Evolutionary conservation across 1,139 yeast genomes (phyloP), one percentile per base, ranked within the genome.

Genomic region (Petasospora fabianii): DNA sequence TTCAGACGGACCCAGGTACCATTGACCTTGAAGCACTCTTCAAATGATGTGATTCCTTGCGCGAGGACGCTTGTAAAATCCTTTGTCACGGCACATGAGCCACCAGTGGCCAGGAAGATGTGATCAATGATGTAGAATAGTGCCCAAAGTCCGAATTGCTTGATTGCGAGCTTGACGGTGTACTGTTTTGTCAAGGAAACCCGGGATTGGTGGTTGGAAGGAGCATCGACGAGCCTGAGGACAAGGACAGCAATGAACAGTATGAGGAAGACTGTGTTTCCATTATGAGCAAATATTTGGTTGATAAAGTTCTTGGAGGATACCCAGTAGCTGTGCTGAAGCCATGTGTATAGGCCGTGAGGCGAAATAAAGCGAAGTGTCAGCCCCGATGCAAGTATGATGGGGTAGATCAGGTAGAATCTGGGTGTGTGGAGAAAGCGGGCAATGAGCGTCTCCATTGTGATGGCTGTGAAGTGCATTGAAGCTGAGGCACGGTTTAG

Each of bases 91-190:
- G 42, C 27, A 42, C 69, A 65, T 6, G 51, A 35, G 0, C 70
- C 70, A n/a, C 69, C 69, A 1, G 67, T 60, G 24, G 47, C 14
- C 1, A 63, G 30, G 39, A 65, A 65, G 2, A 63, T 20, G 20
- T 50, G 46, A 42, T 65, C 70, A 30, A 65, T 64, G 17, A 59
- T 16, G 7, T 39, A 36, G 44, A 65, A 65, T 24, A 42, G 45
- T 3, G 59, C 13, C 38, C 32, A 38, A 6, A 44, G 42, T 2
- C 55, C 35, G 1, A 48, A 10, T 12, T 49, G 44, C 30, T 63
- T 64, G 30, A 61, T 13, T 2, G 52, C 10, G 10, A 55, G 48
- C 36, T 60, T 63, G 27, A 53, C 31, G 2, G 44, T 12, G 35
- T 53, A 60, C 21, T 54, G 49, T 30, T 51, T 55, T 0, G 47